A percentile compares a stretch with the other conserved stretches of the same genome.
Evolutionary conservation across 2,329 filamentous ascomycete genomes (phyloP).

Genomic region (Bipolaris oryzae): DNA sequence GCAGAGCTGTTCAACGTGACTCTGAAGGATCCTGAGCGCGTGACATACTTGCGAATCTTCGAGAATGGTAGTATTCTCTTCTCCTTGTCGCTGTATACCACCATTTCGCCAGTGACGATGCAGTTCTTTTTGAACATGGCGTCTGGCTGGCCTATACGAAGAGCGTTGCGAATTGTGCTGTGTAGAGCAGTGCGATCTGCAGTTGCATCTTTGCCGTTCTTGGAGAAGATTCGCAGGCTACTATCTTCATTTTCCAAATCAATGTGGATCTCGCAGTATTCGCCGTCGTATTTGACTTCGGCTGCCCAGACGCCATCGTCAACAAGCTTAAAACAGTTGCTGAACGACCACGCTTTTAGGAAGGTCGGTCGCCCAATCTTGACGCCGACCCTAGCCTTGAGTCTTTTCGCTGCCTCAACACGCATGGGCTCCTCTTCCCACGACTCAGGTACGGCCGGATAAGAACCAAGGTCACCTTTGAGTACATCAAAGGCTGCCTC

Average conservation of each 20-base stretch:
- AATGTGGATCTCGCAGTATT: constrained; percentile 86
- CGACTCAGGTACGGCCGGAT: constrained; percentile 46
- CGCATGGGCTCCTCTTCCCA: constrained; percentile 42
- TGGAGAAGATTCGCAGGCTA: constrained; percentile 83
- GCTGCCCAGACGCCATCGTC: constrained; percentile 68
- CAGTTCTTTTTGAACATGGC: constrained; percentile 69
- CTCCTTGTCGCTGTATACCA: constrained; percentile 74
- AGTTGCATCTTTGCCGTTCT: constrained; percentile 89
- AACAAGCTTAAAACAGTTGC: constrained; percentile 73
- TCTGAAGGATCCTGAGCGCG: constrained; percentile 72
- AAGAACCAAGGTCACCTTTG: constrained; percentile 49
- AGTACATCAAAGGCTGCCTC: constrained; percentile 64
- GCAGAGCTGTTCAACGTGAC: constrained; percentile 72
- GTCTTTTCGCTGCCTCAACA: constrained; percentile 46
- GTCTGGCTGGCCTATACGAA: constrained; percentile 64
- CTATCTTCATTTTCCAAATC: constrained; percentile 63
- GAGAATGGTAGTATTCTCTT: constrained; percentile 75
- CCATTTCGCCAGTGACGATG: constrained; percentile 82
- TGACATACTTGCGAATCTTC: constrained; percentile 80
- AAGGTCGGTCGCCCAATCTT: constrained; percentile 56
- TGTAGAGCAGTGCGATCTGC: constrained; percentile 69
- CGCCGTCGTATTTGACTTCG: constrained; percentile 84
- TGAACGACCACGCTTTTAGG: constrained; percentile 61
- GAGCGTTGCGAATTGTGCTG: constrained; percentile 66
- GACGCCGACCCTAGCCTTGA: constrained; percentile 50